Base-by-base conservation (phyloP, 306 rosid genomes). In the Rosa rugosa region DNA sequence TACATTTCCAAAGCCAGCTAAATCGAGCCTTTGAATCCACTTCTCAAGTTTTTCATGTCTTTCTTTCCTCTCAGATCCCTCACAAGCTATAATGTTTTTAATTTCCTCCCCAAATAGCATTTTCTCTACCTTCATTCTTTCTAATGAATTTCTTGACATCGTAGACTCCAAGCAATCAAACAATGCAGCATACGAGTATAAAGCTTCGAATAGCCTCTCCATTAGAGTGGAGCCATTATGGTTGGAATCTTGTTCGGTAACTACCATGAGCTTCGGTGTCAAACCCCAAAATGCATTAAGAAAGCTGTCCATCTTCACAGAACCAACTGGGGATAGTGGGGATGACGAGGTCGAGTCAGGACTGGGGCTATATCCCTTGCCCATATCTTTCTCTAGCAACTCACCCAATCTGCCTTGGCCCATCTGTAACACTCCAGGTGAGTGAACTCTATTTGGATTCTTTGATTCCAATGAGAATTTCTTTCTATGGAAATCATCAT, bases 161-260 rank as follows among this genome's bases (percentile, higher is more conserved):
- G 93, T 91, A 44, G 91, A 91, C 70, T 94, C 98, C 91, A 94
- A 82, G 72, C 98, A 91, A 69, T 94, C 97, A 69, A 94, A 94
- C 44, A 92, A 80, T 51, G 98, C 93, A 17, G 98, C 97, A 76
- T 94, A 90, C 11, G 93, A 90, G 75, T 88, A 84, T 17, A 94
- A 86, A 75, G 98, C 94, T 83, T 94, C 96, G 4, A 90, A 53
- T 41, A 92, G 82, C 85, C 96, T 86, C 78, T 94, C 98, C 98
- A 92, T 92, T 20, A 94, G 83, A 50, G 96, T 86, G 1, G 89
- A 86, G 51, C 97, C 90, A 12, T 94, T 94, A 38, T 92, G 97
- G 80, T 90, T 94, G 6, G 88, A 90, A 82, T 94, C 97, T 76
- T 92, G 98, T 75, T 94, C 98, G 0, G 94, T 88, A 40, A 94